Evolutionary conservation across 306 rosid genomes (phyloP), one percentile per base, ranked within the genome.

Genomic region (Acacia acuminata): DNA sequence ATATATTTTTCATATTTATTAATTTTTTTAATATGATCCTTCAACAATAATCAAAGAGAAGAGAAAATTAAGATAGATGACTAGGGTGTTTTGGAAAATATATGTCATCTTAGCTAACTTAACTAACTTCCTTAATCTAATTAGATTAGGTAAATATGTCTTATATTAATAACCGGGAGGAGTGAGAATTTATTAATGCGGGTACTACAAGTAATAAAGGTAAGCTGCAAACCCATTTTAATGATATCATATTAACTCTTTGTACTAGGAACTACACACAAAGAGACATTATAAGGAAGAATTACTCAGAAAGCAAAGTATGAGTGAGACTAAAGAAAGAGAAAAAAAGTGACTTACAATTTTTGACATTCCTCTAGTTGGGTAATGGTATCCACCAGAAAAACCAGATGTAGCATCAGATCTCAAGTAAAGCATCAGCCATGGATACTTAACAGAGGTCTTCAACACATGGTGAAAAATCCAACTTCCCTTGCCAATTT

Each of bases 391-490:
- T 7, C 91, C 89, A 48, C 93, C 91, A 32, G 91, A 87, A 77
- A 86, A 25, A 6, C 91, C 93, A 68, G 12, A 2, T 0, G 91
- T 86, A 82, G 92, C 87, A 85, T 89, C 92, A 8, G 92, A 89
- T 84, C 92, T 86, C 63, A 89, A 84, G 87, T 89, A 89, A 73
- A 89, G 88, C 92, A 89, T 86, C 87, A 89, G 53, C 90, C 92
- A 89, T 12, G 90, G 90, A 86, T 89, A 89, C 86, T 82, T 86
- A 1, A 71, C 24, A 42, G 92, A 86, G 73, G 92, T 89, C 79
- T 73, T 84, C 82, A 89, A 80, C 36, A 89, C 72, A 85, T 84
- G 81, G 60, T 82, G 88, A 44, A 89, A 86, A 61, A 80, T 78
- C 90, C 92, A 89, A 76, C 92, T 85, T 47, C 88, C 92, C 72